Evolutionary conservation across 805 yeast species (phyloP).

Genomic region (Pichia nakasei): DNA sequence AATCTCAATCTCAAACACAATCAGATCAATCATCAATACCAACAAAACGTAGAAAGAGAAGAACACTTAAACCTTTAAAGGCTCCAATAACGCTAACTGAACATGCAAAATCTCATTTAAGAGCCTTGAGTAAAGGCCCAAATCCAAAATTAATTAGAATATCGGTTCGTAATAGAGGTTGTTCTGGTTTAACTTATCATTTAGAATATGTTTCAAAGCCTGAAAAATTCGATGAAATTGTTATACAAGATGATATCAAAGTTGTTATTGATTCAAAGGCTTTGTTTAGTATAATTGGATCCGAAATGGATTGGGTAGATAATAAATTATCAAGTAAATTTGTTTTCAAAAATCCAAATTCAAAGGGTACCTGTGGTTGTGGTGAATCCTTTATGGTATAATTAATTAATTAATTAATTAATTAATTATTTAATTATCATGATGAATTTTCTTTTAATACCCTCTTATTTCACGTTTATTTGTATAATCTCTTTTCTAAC

Average conservation of each 20-base stretch:
- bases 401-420: background rate
- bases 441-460: too few relatives aligned
- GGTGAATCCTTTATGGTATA: slow-evolving; percentile 98
- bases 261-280: slow-evolving; percentile 95
- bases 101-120: slow-evolving; percentile 66
- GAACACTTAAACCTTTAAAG: slow-evolving; percentile 76
- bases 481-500: background rate
- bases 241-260: slow-evolving; percentile 88
- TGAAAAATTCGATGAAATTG: slow-evolving; percentile 91
- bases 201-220: slow-evolving; percentile 84
- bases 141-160: slow-evolving; percentile 83
- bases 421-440: too few relatives aligned
- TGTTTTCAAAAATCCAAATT: slow-evolving; percentile 90
- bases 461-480: too few relatives aligned
- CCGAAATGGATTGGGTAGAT: slow-evolving; percentile 98
- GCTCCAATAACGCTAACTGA: slow-evolving; percentile 79
- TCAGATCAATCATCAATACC: slow-evolving; percentile 6
- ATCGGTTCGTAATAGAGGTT: slow-evolving; percentile 93
- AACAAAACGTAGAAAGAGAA: slow-evolving; percentile 31
- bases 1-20: slow-evolving; percentile 1
- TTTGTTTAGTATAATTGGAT: slow-evolving; percentile 87
- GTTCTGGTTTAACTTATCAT: slow-evolving; percentile 90
- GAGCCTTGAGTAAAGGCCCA: slow-evolving; percentile 63
- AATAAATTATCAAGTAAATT: slow-evolving; percentile 84
- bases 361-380: slow-evolving; percentile 97